phyloP scores from a whole-genome alignment of 306 rosid genomes.

The Glycyrrhiza uralensis region DNA sequence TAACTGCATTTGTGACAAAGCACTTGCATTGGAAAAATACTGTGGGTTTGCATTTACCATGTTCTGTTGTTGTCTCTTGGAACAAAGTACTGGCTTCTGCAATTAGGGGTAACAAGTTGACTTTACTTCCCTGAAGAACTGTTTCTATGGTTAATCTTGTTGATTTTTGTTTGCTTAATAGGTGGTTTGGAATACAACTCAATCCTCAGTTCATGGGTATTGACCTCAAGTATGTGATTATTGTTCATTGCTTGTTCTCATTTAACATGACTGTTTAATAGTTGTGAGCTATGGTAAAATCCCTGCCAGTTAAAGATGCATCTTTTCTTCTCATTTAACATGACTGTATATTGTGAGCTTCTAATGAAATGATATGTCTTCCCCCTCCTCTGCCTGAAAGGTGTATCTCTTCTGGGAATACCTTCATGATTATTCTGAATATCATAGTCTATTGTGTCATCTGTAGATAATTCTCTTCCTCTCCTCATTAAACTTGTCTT shows the following conservation, averaged over 20 bases:
- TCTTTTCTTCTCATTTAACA: not conserved
- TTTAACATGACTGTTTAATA: not conserved
- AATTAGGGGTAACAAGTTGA: not conserved
- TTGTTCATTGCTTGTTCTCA: conserved; percentile 15
- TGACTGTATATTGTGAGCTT: not conserved
- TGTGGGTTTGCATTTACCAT: not conserved
- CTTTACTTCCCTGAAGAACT: conserved; percentile 17
- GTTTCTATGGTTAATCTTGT: conserved; percentile 15
- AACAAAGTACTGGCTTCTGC: not conserved
- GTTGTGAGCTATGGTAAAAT: not conserved
- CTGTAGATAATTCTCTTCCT: not conserved
- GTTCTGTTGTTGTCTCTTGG: not conserved
- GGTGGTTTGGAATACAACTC: conserved; percentile 98
- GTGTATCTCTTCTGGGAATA: not conserved
- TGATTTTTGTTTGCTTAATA: conserved; percentile 29
- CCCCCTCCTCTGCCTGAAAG: not conserved
- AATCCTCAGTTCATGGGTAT: conserved; percentile 88
- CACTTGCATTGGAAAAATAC: not conserved
- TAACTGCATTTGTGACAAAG: not conserved
- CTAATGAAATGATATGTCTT: not conserved
- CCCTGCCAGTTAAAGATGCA: not conserved
- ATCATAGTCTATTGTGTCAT: not conserved
- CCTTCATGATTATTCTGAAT: conserved; percentile 3
- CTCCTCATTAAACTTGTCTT: not conserved
- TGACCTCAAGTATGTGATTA: conserved; percentile 89